Evolutionary conservation across 306 rosid genomes (phyloP), one percentile per base, ranked within the genome.

Genomic region (Vigna reflexopilosa): DNA sequence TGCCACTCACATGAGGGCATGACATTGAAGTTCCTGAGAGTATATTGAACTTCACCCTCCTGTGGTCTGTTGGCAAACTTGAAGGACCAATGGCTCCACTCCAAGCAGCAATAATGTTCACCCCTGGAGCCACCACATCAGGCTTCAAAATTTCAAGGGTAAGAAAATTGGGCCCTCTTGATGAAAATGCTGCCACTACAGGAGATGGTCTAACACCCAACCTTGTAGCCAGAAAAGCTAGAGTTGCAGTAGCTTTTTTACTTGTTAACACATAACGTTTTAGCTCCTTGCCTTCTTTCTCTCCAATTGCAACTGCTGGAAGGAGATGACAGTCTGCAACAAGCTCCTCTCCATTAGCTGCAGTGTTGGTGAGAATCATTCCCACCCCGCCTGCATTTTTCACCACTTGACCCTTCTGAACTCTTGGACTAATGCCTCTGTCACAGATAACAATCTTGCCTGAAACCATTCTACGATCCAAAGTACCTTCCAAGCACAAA

Each of bases 51-150:
- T 90, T 86, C 14, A 93, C 97, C 14, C 90, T 90, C 42, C 98
- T 54, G 8, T 30, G 68, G 75, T 95, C 98, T 0, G 91, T 84
- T 6, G 90, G 74, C 63, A 92, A 84, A 48, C 98, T 88, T 36
- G 98, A 95, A 0, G 98, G 98, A 28, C 96, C 96, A 7, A 85
- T 55, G 4, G 63, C 38, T 0, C 90, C 98, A 0, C 89, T 88
- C 98, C 98, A 95, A 17, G 98, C 98, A n/a, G 98, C 98, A n/a
- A 95, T 90, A 75, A 95, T 95, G 89, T 95, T 95, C 72, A 95
- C 98, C 1, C 98, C 98, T 1, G 98, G 98, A 6, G 98, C 98
- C 1, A 95, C 88, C 54, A 95, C 10, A 86, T 95, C 98, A 26
- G 98, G 98, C 81, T 95, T 95, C 14, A 95, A 82, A 77, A 95